Evolutionary conservation across 1,284 basidiomycete species (phyloP), one percentile per base, ranked within the genome.

Genomic region (Wallemia mellicola): DNA sequence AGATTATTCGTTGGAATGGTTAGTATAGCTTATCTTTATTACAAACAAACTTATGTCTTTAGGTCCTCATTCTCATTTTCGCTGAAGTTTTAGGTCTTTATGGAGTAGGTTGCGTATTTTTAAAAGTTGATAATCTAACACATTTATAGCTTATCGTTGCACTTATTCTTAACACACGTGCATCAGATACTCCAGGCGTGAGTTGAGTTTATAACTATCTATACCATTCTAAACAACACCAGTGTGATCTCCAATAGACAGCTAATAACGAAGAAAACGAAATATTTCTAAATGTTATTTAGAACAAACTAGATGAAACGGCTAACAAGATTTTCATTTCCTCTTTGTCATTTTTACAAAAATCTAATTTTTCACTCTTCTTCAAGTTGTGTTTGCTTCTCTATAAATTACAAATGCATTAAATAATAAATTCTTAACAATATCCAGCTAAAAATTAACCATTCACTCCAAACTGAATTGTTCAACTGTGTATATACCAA

Each of bases 1-100:
- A 77, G 86, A 67, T 75, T 96, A 63, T 94, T 91, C 68, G 88
- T 95, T 38, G 76, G 80, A 22, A 82, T 94, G 75, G 73, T 68
- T 14, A 61, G 66, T 66, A 65, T 62, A 65, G 15, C 60, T 64
- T 24, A 55, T 62, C 38, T 19, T 19, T 1, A 7, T n/a, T 27
- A 30, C 27, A 28, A 27, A 5, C 38, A 24, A 30, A n/a, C 14
- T 2, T 25, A 26, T 2, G 1, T 48, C 24, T 22, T 9, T 17
- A 56, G 19, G 19, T 86, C 55, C 79, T 86, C 60, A 86, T 87
- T 64, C 79, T 91, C 68, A 92, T 92, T 71, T 91, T 94, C 69
- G 86, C 85, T 60, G 91, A 95, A 71, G 89, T 95, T 30, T 72
- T 95, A 67, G 86, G 86, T 61, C 71, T 91, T 59, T 86, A 86